Conservation (phyloP, 2,329 filamentous ascomycete genomes). For the Pseudocercospora musae region DNA sequence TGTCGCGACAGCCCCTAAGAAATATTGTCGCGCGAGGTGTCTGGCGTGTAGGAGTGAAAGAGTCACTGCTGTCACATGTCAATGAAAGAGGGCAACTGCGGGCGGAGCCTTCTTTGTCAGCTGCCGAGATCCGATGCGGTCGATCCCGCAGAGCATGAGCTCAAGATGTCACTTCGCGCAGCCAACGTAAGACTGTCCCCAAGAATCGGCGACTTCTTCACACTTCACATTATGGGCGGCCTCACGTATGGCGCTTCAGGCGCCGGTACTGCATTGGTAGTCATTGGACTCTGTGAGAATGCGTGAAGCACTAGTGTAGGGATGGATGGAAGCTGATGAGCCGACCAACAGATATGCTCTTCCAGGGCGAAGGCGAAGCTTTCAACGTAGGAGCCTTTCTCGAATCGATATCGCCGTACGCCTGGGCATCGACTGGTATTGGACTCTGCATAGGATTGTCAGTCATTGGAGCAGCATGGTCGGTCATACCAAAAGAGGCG, state of each 20-base stretch:
- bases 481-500: slow-evolving; percentile 12
- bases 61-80: neutral
- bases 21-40: slow-evolving; percentile 9
- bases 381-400: slow-evolving; percentile 98
- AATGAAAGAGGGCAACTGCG: neutral
- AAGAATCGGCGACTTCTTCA: slow-evolving; percentile 11
- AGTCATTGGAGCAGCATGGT: slow-evolving; percentile 97
- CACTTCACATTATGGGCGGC: slow-evolving; percentile 28
- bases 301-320: slow-evolving; percentile 1
- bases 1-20: slow-evolving; percentile 9
- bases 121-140: slow-evolving; percentile 6
- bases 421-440: slow-evolving; percentile 89
- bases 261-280: slow-evolving; percentile 33
- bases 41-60: neutral
- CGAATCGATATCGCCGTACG: slow-evolving; percentile 88
- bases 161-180: slow-evolving; percentile 18
- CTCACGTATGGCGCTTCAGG: slow-evolving; percentile 38
- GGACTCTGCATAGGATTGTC: slow-evolving; percentile 92
- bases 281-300: slow-evolving; percentile 39
- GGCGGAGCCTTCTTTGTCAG: neutral
- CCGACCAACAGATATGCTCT: slow-evolving; percentile 79
- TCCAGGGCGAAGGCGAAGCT: slow-evolving; percentile 89
- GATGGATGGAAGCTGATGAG: slow-evolving; percentile 26
- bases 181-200: slow-evolving; percentile 1
- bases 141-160: slow-evolving; percentile 4